These are phyloP conservation scores for Aegle marmelos DNA, from an alignment of 345 rosid genomes.

Conservation along the genomic window DNA sequence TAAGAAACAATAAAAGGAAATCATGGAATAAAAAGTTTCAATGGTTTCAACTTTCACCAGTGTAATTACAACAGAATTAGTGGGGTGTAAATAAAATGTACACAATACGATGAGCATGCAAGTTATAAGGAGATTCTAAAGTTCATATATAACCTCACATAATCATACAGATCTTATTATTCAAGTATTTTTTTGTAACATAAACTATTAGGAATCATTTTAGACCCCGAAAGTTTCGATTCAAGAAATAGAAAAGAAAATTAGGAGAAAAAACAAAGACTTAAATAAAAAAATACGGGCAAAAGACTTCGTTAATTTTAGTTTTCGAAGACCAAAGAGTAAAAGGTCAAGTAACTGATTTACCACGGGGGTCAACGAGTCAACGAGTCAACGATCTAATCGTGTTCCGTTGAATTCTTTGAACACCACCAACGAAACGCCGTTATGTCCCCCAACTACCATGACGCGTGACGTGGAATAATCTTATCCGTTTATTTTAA, in stretches of 20 bases:
- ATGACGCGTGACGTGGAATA: conserved; percentile 12
- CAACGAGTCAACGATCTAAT: conserved; percentile 25
- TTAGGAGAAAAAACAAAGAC: background rate
- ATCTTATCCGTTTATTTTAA: background rate
- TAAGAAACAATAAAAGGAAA: background rate
- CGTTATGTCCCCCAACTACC: conserved; percentile 19
- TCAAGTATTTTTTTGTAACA: background rate
- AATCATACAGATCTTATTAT: too few species aligned
- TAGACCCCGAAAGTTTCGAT: background rate
- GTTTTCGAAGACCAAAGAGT: background rate
- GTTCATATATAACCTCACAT: background rate
- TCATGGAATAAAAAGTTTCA: background rate
- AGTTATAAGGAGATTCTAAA: too few species aligned
- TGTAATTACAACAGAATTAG: too few species aligned
- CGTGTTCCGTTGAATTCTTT: conserved; percentile 20
- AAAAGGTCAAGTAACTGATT: conserved; percentile 10
- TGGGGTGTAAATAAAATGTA: background rate
- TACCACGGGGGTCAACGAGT: conserved; percentile 21
- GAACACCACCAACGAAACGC: conserved; percentile 18
- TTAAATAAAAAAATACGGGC: background rate
- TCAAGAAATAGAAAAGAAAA: background rate
- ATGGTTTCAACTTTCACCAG: background rate
- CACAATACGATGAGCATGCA: too few species aligned
- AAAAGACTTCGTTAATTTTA: background rate
- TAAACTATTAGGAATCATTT: too few species aligned